Evolutionary conservation across 1,284 basidiomycete species (phyloP).

Genomic region (Kalmanozyma brasiliensis): DNA sequence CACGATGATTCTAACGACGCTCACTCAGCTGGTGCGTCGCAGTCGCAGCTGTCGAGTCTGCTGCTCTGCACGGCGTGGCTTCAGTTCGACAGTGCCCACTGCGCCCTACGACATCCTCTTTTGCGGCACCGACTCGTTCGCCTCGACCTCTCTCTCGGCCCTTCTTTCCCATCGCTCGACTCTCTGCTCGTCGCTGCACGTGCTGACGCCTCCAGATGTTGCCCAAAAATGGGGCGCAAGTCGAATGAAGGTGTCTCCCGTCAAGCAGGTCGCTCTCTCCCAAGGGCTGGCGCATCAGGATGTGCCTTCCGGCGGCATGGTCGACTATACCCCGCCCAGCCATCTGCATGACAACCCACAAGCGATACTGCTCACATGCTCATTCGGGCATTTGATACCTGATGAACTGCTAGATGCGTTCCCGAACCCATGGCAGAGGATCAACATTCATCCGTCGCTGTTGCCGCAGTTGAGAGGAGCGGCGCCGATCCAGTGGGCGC

Average conservation of each 20-base stretch:
- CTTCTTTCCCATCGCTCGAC: slow-evolving; percentile 16
- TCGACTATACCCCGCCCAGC: slow-evolving; percentile 17
- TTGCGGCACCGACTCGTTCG: slow-evolving; percentile 64
- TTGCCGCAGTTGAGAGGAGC: slow-evolving; percentile 89
- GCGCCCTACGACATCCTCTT: slow-evolving; percentile 64
- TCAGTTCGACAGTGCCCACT: background rate
- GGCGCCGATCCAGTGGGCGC: slow-evolving; percentile 87
- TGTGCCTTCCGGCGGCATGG: slow-evolving; percentile 41
- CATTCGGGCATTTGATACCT: slow-evolving; percentile 89
- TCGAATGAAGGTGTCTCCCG: slow-evolving; percentile 57
- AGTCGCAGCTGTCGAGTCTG: background rate
- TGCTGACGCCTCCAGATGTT: slow-evolving; percentile 74
- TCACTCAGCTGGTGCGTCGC: background rate
- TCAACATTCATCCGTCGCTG: slow-evolving; percentile 92
- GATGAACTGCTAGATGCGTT: slow-evolving; percentile 77
- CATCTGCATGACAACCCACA: slow-evolving; percentile 15
- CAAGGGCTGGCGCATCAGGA: slow-evolving; percentile 24
- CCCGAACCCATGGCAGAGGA: slow-evolving; percentile 72
- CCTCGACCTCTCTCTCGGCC: slow-evolving; percentile 25
- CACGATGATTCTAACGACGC: background rate
- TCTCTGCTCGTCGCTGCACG: slow-evolving; percentile 65
- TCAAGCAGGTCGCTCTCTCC: slow-evolving; percentile 51
- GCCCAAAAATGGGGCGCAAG: slow-evolving; percentile 54
- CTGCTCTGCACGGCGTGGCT: background rate
- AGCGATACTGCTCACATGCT: slow-evolving; percentile 82